Conservation (phyloP, 2,329 filamentous ascomycete species). For the Aspergillus hiratsukae region DNA sequence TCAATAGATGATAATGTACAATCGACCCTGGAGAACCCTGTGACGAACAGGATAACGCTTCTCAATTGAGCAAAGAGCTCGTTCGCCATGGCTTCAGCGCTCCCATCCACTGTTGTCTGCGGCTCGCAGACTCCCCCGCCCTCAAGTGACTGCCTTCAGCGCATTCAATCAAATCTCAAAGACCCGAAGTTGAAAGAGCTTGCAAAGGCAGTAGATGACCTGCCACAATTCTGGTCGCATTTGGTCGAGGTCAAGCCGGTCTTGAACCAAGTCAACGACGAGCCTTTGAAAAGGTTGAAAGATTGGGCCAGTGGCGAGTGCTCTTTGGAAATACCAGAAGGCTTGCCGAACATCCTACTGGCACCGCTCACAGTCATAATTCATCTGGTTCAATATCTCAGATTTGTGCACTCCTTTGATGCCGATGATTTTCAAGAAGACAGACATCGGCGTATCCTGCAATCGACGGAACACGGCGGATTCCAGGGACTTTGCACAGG, state of each 20-base stretch:
- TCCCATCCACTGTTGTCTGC: neutral
- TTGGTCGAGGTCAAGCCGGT: neutral
- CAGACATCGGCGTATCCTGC: neutral
- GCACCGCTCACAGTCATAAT: slow-evolving; percentile 1
- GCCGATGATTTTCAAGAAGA: neutral
- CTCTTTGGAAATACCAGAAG: neutral
- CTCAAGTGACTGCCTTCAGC: neutral
- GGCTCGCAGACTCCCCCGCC: neutral
- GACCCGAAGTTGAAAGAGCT: neutral
- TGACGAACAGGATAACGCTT: neutral
- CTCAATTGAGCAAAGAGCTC: neutral
- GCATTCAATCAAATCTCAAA: neutral
- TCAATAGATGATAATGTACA: neutral
- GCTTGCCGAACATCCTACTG: slow-evolving; percentile 1
- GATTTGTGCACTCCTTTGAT: neutral
- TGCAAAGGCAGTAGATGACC: neutral
- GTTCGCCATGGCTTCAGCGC: neutral
- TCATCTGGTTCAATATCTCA: slow-evolving; percentile 1
- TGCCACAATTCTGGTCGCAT: neutral
- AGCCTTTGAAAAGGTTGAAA: neutral
- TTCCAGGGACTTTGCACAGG: slow-evolving; percentile 4
- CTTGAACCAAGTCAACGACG: neutral
- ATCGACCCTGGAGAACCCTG: neutral
- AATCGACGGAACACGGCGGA: neutral
- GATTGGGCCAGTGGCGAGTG: neutral